Base-by-base conservation (phyloP, 192 early-diverging fungal genomes). In the Podila minutissima region DNA sequence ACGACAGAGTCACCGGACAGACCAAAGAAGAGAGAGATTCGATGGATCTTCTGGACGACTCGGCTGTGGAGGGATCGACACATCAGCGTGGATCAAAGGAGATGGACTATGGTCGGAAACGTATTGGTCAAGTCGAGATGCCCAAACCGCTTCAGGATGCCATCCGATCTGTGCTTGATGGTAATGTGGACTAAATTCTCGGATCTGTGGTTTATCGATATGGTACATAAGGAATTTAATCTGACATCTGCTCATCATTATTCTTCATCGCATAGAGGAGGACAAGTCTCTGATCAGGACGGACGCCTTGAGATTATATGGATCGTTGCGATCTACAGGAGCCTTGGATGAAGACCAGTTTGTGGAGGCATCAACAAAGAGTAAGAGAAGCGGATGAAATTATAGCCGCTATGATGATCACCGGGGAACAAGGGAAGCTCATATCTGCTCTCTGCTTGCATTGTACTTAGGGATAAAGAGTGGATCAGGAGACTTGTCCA, bases 291-390 rank as follows among this genome's bases (percentile, higher is more conserved):
- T 88, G 59, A 72, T 90, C 37, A 85, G 85, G 37, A 67, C 73
- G 11, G 89, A 90, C 62, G 87, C 89, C 0, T 55, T 86, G 11
- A 74, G 89, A 35, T 66, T 90, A 24, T 90, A 87, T 35, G 83
- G 85, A 8, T 87, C 89, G 5, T 62, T 88, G 35, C 66, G 89
- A 29, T 90, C 89, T 10, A 89, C 86, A 19, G 75, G 86, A 12
- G 66, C 82, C 29, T 37, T 86, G 32, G 75, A 74, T 1, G 74
- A 71, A 19, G 62, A 73, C 13, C 35, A 65, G 12, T 48, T 22
- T n/a, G 32, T 50, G 6, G 70, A 66, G 0, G n/a, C 32, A 6
- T 62, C 58, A 19, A 69, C 58, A 51, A 74, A 82, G 50, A 82
- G 78, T 72, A 75, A 13, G 69, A 17, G 41, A 8, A 10, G 41